These are phyloP conservation scores for Cochliopodium minus DNA, from an alignment of 208 protist genomes.

Conservation along the genomic window DNA sequence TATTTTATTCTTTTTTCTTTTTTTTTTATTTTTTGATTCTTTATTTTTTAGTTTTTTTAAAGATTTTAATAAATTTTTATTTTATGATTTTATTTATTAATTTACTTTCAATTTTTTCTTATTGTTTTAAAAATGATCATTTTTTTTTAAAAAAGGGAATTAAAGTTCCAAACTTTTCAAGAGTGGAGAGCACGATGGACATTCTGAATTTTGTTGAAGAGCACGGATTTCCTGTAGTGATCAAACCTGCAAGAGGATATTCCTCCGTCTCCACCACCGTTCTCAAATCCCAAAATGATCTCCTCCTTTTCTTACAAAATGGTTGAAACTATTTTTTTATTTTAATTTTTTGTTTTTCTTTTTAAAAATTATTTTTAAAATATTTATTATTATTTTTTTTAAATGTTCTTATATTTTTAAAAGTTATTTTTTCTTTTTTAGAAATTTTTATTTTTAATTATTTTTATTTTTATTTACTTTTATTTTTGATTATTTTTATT, in stretches of 20 bases:
- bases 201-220: too few relatives aligned
- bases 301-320: constrained; percentile 4
- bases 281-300: not conserved
- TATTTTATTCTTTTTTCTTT: constrained; percentile 3
- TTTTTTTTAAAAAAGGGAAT: too few relatives aligned
- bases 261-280: too few relatives aligned
- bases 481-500: constrained; percentile 2
- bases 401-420: constrained; percentile 4
- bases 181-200: too few relatives aligned
- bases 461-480: constrained; percentile 1
- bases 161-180: too few relatives aligned
- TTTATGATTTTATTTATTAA: constrained; percentile 9
- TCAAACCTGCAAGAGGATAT: too few relatives aligned
- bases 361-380: not conserved
- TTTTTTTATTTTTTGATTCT: not conserved
- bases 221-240: too few relatives aligned
- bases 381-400: constrained; percentile 6
- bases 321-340: constrained; percentile 7
- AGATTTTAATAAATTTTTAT: not conserved
- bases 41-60: constrained; percentile 2
- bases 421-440: constrained; percentile 7
- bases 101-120: not conserved
- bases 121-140: constrained; percentile 4
- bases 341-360: not conserved
- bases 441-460: not conserved